phyloP scores from a whole-genome alignment of 345 rosid species.

The Physaria fendleri region DNA sequence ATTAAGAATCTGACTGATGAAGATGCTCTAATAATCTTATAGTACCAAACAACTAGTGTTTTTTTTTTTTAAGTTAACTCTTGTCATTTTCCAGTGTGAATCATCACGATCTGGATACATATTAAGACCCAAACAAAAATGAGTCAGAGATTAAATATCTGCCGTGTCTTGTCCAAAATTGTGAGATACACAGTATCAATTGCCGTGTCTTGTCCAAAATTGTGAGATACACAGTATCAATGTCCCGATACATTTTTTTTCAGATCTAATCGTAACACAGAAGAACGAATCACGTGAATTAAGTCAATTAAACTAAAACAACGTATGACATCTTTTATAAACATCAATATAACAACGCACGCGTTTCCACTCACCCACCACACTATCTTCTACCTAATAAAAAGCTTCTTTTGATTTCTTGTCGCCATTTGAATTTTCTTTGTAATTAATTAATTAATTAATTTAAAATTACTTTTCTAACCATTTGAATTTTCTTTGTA shows the following conservation, averaged over 20 bases:
- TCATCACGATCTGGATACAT: constrained; percentile 7
- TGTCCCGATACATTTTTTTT: neutral
- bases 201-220: neutral
- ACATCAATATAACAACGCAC: constrained; percentile 11
- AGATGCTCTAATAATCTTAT: too few relatives aligned
- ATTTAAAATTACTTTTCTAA: neutral
- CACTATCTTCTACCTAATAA: neutral
- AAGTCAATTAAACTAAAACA: neutral
- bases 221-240: neutral
- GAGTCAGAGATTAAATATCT: neutral
- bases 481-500: neutral
- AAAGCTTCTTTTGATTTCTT: constrained; percentile 13
- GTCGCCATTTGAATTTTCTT: neutral
- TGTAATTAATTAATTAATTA: neutral
- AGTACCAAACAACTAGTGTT: too few relatives aligned
- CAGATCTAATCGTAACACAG: neutral
- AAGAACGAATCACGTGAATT: constrained; percentile 13
- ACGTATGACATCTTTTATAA: neutral
- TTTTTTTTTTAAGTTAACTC: too few relatives aligned
- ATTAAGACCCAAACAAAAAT: neutral
- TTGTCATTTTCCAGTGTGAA: constrained; percentile 22
- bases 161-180: neutral
- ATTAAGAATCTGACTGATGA: too few relatives aligned
- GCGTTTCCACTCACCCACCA: neutral
- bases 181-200: constrained; percentile 1